These are phyloP conservation scores for Lentithecium fluviatile DNA, from an alignment of 495 filamentous ascomycete species.

Conservation along the genomic window DNA sequence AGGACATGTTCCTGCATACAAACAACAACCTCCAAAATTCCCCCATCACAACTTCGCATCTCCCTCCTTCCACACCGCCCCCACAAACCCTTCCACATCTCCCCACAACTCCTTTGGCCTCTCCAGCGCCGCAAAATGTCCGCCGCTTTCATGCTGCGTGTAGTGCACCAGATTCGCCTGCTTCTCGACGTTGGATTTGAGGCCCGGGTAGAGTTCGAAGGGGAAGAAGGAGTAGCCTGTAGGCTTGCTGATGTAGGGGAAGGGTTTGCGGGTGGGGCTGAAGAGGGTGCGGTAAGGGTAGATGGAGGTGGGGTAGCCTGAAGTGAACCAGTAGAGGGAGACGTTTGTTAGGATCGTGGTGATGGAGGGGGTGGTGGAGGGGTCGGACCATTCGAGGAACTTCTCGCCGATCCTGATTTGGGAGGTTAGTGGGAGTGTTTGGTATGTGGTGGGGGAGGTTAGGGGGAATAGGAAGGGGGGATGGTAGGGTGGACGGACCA, in stretches of 20 bases:
- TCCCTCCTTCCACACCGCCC: slow-evolving; percentile 41
- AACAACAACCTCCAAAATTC: background rate
- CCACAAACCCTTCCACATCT: slow-evolving; percentile 60
- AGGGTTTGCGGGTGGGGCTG: slow-evolving; percentile 24
- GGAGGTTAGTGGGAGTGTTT: background rate
- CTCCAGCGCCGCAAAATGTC: slow-evolving; percentile 65
- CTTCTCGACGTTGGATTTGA: slow-evolving; percentile 52
- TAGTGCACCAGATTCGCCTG: slow-evolving; percentile 53
- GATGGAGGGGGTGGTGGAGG: slow-evolving; percentile 49
- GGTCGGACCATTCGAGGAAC: slow-evolving; percentile 62
- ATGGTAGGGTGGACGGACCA: slow-evolving; percentile 51
- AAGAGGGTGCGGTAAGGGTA: slow-evolving; percentile 55
- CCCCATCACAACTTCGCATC: background rate
- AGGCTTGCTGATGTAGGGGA: slow-evolving; percentile 52
- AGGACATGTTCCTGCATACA: no score
- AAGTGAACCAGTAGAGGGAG: slow-evolving; percentile 66
- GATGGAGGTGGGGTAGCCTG: slow-evolving; percentile 56
- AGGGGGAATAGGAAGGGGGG: slow-evolving; percentile 6
- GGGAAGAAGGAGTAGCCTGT: slow-evolving; percentile 61
- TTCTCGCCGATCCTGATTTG: slow-evolving; percentile 67
- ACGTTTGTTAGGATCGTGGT: slow-evolving; percentile 58
- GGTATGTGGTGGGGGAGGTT: background rate
- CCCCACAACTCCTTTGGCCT: slow-evolving; percentile 52
- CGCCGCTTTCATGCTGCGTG: slow-evolving; percentile 53
- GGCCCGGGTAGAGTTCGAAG: slow-evolving; percentile 52